Evolutionary conservation across 345 rosid genomes (phyloP).

Genomic region (Gynandropsis gynandra): DNA sequence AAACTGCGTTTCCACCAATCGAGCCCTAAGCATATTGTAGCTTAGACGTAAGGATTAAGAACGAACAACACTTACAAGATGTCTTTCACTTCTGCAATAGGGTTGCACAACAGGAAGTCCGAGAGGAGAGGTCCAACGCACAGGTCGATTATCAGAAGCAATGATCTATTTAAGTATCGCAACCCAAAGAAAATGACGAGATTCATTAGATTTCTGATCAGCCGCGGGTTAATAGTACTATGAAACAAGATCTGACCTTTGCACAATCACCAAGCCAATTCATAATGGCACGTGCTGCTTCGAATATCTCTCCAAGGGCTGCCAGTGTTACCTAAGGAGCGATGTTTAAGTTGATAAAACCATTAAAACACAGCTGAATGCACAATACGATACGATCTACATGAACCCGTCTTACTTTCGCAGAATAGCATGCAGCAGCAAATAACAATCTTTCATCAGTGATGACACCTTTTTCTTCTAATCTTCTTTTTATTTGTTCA

Average conservation of each 20-base stretch:
- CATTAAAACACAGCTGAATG: background rate
- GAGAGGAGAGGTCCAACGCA: constrained; percentile 87
- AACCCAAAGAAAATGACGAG: background rate
- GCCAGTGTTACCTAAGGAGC: constrained; percentile 68
- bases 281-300: constrained; percentile 96
- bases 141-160: constrained; percentile 78
- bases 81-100: constrained; percentile 66
- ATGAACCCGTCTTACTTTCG: constrained; percentile 53
- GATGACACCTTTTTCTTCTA: constrained; percentile 83
- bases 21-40: no score
- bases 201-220: constrained; percentile 1
- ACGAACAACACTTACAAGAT: constrained; percentile 51
- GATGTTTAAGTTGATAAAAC: background rate
- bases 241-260: constrained; percentile 36
- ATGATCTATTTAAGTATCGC: constrained; percentile 47
- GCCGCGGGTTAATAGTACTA: background rate
- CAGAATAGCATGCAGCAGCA: constrained; percentile 84
- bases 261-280: constrained; percentile 97
- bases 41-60: no score
- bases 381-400: background rate
- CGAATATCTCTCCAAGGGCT: constrained; percentile 85
- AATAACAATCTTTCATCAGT: constrained; percentile 72
- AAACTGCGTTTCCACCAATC: no score
- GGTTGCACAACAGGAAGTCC: constrained; percentile 99
- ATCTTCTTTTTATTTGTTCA: constrained; percentile 87